Conservation (phyloP, 2,329 filamentous ascomycete genomes). For the Sphaerostilbella broomeana region DNA sequence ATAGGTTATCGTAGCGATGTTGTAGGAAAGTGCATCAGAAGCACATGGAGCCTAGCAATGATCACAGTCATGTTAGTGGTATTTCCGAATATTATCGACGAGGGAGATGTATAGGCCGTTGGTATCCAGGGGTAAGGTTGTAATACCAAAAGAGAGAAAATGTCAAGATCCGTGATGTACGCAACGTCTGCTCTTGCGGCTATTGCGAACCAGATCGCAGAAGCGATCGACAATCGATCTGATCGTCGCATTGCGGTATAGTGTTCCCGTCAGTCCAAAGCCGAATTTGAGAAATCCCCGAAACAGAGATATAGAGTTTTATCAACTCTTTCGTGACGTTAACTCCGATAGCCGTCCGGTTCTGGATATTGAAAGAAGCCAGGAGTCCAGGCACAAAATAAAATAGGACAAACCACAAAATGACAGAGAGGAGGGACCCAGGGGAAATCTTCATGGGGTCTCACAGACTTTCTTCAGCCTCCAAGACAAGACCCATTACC, state of each 20-base stretch:
- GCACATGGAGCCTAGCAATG: slow-evolving; percentile 44
- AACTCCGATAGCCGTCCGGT: no score
- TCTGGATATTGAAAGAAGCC: no score
- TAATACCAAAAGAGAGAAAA: slow-evolving; percentile 36
- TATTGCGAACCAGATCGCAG: slow-evolving; percentile 1
- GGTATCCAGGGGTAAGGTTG: not conserved
- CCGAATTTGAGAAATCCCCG: not conserved
- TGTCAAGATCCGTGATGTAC: slow-evolving; percentile 39
- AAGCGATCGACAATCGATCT: slow-evolving; percentile 3
- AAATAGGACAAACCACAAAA: no score
- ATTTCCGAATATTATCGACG: not conserved
- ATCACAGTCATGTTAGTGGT: slow-evolving; percentile 9
- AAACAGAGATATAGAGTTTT: no score
- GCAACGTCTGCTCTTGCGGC: slow-evolving; percentile 22
- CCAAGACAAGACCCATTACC: no score
- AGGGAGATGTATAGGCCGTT: not conserved
- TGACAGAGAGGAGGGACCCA: no score
- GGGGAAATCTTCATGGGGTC: no score
- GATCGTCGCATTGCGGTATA: slow-evolving; percentile 5
- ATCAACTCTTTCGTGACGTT: no score
- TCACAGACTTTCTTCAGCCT: no score
- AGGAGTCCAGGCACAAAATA: no score
- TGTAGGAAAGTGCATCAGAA: slow-evolving; percentile 37
- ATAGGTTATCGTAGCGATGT: slow-evolving; percentile 37
- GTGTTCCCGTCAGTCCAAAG: not conserved